Conservation (phyloP, 805 yeast genomes). For the Yamadazyma kitorensis region DNA sequence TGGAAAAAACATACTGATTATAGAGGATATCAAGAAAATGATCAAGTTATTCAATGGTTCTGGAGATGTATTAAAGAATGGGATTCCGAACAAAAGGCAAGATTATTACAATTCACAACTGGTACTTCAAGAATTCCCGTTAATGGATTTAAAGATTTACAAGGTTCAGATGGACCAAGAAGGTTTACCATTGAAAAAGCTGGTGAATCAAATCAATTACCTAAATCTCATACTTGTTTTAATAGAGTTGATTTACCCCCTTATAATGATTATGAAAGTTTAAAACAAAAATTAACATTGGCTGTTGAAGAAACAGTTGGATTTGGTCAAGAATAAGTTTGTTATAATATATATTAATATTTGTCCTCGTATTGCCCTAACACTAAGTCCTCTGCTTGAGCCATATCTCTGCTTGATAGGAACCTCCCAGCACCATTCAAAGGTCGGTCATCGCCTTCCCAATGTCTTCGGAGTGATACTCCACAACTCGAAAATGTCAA, state of each 20-base stretch:
- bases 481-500: no score
- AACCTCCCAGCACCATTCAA: no score
- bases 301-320: conserved; percentile 99
- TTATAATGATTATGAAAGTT: conserved; percentile 74
- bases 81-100: conserved; percentile 96
- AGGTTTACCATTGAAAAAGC: conserved; percentile 98
- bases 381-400: no score
- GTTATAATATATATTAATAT: no score
- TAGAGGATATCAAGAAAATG: conserved; percentile 95
- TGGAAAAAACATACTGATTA: conserved; percentile 99
- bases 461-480: no score
- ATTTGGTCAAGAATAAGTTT: conserved; percentile 85
- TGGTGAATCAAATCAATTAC: conserved; percentile 88
- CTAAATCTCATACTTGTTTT: conserved; percentile 98
- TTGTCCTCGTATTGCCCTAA: no score
- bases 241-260: conserved; percentile 98
- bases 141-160: conserved; percentile 97
- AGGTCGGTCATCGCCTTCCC: no score
- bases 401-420: no score
- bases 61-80: conserved; percentile 92
- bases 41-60: conserved; percentile 98
- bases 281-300: conserved; percentile 86
- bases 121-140: conserved; percentile 99
- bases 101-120: conserved; percentile 93
- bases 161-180: conserved; percentile 99